These are phyloP conservation scores for Brasenia schreberi DNA, from an alignment of 164 flowering plant species.

Conservation along the genomic window DNA sequence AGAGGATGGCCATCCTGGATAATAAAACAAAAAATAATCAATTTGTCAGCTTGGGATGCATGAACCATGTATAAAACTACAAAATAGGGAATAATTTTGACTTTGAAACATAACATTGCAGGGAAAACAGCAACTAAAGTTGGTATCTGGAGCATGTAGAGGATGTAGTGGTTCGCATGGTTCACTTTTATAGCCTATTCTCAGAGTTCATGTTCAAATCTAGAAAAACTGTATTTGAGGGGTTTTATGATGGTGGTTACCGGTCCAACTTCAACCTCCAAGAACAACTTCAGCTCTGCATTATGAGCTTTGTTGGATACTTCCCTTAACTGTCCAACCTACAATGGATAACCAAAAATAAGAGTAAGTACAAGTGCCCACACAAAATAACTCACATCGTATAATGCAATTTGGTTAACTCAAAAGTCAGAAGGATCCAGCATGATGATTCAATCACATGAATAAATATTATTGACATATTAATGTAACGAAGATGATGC, in stretches of 20 bases:
- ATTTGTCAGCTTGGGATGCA: no score
- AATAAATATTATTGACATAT: no score
- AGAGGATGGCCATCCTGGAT: constrained; percentile 60
- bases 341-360: constrained; percentile 5
- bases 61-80: no score
- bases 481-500: no score
- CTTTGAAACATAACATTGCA: background rate
- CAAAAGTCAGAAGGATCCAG: no score
- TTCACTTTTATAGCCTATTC: no score
- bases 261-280: constrained; percentile 70
- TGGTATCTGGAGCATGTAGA: no score
- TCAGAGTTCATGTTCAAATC: no score
- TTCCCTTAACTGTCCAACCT: constrained; percentile 85
- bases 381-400: no score
- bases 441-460: no score
- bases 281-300: constrained; percentile 70
- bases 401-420: no score
- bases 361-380: background rate
- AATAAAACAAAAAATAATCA: background rate
- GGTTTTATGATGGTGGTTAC: constrained; percentile 21
- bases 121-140: background rate
- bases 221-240: background rate
- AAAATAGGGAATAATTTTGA: background rate
- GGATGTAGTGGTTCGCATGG: no score
- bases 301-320: constrained; percentile 59